A percentile compares a stretch with the other conserved stretches of the same genome.
Conservation (phyloP, 2,329 filamentous ascomycete genomes). For the Fusarium mangiferae region DNA sequence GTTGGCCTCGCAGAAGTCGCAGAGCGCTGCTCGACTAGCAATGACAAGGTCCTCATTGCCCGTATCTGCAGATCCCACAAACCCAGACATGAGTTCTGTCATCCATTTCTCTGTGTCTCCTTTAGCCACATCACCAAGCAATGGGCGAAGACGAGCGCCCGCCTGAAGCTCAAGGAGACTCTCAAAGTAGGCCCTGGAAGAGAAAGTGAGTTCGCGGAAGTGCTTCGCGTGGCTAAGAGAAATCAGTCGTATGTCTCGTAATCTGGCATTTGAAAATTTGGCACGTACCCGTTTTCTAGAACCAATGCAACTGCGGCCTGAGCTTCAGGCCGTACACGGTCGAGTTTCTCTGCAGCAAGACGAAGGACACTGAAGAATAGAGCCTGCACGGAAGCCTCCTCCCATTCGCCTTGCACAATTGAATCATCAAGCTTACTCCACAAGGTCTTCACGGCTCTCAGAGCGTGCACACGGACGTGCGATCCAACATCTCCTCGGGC, state of each 20-base stretch:
- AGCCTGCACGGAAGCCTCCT: slow-evolving; percentile 47
- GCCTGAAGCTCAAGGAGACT: slow-evolving; percentile 61
- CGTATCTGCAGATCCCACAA: slow-evolving; percentile 79
- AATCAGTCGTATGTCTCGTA: slow-evolving; percentile 37
- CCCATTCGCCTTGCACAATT: slow-evolving; percentile 21
- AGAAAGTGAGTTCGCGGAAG: slow-evolving; percentile 59
- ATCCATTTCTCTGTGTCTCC: slow-evolving; percentile 54
- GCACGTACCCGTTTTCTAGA: slow-evolving; percentile 58
- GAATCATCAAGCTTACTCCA: slow-evolving; percentile 53
- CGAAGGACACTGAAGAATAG: slow-evolving; percentile 67
- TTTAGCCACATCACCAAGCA: slow-evolving; percentile 50
- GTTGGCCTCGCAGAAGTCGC: slow-evolving; percentile 61
- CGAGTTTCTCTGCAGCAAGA: slow-evolving; percentile 87
- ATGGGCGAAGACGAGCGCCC: slow-evolving; percentile 49
- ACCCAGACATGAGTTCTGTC: slow-evolving; percentile 70
- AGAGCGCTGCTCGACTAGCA: slow-evolving; percentile 72
- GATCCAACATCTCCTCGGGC: slow-evolving; percentile 91
- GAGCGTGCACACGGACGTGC: slow-evolving; percentile 81
- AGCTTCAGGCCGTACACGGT: slow-evolving; percentile 80
- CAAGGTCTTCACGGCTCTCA: slow-evolving; percentile 77
- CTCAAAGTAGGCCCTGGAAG: slow-evolving; percentile 69
- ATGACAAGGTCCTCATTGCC: slow-evolving; percentile 80
- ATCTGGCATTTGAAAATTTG: neutral
- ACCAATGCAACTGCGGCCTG: slow-evolving; percentile 63
- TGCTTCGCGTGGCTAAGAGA: slow-evolving; percentile 46